Evolutionary conservation across 768 basidiomycete species (phyloP), one percentile per base, ranked within the genome.

Genomic region (Mycena kentingensis): DNA sequence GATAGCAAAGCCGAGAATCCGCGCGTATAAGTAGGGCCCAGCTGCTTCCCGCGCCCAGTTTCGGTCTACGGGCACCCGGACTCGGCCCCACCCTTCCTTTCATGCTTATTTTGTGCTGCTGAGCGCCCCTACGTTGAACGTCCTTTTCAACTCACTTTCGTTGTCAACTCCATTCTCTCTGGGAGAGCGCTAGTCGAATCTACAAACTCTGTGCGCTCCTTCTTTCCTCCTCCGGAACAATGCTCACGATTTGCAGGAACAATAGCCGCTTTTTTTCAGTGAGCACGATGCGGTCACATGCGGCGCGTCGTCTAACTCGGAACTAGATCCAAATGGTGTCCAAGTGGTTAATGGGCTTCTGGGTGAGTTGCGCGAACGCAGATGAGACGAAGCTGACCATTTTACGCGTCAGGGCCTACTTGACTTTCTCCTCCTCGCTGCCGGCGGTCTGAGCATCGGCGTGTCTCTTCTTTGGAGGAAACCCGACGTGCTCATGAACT

Each of bases 301-400:
- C n/a, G n/a, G n/a, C n/a, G n/a, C n/a, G n/a, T n/a, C n/a, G n/a
- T n/a, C n/a, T n/a, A n/a, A n/a, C n/a, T n/a, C n/a, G n/a, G n/a
- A n/a, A n/a, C n/a, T n/a, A n/a, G n/a, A 36, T 63, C 62, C 69
- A 61, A 59, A 93, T 92, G 91, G 78, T 85, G 63, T 90, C 90
- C 57, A 84, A 75, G 63, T 79, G 70, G 61, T 73, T 93, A 55
- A 79, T 88, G 72, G 80, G 77, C 43, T 76, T 81, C 53, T 95
- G 90, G 87, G 80, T n/a, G n/a, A n/a, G n/a, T n/a, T n/a, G n/a
- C n/a, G n/a, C n/a, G n/a, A n/a, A n/a, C n/a, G n/a, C n/a, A n/a
- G n/a, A n/a, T n/a, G n/a, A n/a, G n/a, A n/a, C n/a, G n/a, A n/a
- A n/a, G n/a, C n/a, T n/a, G n/a, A n/a, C n/a, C n/a, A n/a, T n/a